A percentile compares a stretch with the other conserved stretches of the same genome.
phyloP scores from a whole-genome alignment of 495 filamentous ascomycete genomes.

The Penicillium coprophilum region DNA sequence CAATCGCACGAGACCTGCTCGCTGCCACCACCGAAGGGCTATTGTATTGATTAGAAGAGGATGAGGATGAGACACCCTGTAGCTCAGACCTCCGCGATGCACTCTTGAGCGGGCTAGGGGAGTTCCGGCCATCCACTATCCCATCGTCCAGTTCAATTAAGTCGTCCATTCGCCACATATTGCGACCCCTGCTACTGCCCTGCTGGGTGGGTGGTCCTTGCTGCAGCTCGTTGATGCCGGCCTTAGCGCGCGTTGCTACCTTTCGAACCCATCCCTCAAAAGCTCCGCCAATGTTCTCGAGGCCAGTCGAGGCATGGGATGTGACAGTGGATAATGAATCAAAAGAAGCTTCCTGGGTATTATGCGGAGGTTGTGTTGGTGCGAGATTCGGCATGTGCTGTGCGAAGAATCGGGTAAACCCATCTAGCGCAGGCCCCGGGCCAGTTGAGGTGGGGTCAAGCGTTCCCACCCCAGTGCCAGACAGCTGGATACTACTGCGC shows the following conservation, averaged over 20 bases:
- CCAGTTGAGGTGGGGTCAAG: constrained; percentile 63
- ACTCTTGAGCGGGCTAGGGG: constrained; percentile 24
- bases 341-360: constrained; percentile 38
- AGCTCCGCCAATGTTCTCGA: constrained; percentile 81
- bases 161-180: constrained; percentile 56
- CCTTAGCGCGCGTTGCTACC: constrained; percentile 57
- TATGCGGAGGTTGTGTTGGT: constrained; percentile 34
- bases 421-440: constrained; percentile 79
- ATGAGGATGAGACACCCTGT: constrained; percentile 22
- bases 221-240: constrained; percentile 43
- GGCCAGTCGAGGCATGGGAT: constrained; percentile 51
- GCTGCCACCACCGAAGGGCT: constrained; percentile 35
- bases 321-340: constrained; percentile 44
- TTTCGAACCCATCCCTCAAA: constrained; percentile 88
- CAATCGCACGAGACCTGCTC: constrained; percentile 45
- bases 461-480: constrained; percentile 82
- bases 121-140: constrained; percentile 32
- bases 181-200: constrained; percentile 33
- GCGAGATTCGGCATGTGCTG: constrained; percentile 73
- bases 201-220: constrained; percentile 34
- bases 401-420: constrained; percentile 74
- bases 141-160: constrained; percentile 81
- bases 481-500: constrained; percentile 52
- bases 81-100: constrained; percentile 23
- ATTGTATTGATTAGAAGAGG: constrained; percentile 27